Evolutionary conservation across 164 flowering plant genomes (phyloP), one percentile per base, ranked within the genome.

Genomic region (Magnolia changhungtana): DNA sequence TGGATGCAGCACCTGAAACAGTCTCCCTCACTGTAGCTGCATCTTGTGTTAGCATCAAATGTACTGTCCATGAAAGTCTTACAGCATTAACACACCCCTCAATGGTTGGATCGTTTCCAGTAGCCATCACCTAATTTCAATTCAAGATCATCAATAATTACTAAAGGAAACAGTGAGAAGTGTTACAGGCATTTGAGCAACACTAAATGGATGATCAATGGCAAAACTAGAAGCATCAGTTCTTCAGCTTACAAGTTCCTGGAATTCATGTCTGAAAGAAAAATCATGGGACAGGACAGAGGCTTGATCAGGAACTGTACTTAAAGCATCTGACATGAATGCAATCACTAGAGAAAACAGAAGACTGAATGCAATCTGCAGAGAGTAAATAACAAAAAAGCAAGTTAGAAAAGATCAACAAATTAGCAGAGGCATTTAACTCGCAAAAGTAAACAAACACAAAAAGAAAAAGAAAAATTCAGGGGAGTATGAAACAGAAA

Each of bases 21-120:
- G 87, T 77, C 58, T 89, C 95, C 80, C 81, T 85, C 55, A 81
- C 74, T 78, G 84, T 79, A 78, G 50, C 72, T 51, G 77, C 88
- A 80, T 96, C 96, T 77, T 86, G 88, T 63, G 86, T 83, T 80
- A 94, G 78, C 89, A 92, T 86, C 81, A 94, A 82, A 86, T 92
- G 97, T 77, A 92, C 95, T 77, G 87, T 80, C 99, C 99, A 96
- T 59, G 94, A 94, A 84, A 94, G 85, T 83, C 97, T 88, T 50
- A 87, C 83, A 72, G 82, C 86, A 84, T 86, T 89, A 81, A 94
- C 86, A 82, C 87, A 96, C 52, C 94, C 96, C 83, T 90, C 98
- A 68, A 86, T 85, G 27, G 50, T 80, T 75, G 90, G 88, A 85
- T 90, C 86, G 84, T 80, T 92, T 76, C 86, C 93, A 55, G 85